Conservation (phyloP, 2,329 filamentous ascomycete genomes). For the Fusarium sulawesiense region DNA sequence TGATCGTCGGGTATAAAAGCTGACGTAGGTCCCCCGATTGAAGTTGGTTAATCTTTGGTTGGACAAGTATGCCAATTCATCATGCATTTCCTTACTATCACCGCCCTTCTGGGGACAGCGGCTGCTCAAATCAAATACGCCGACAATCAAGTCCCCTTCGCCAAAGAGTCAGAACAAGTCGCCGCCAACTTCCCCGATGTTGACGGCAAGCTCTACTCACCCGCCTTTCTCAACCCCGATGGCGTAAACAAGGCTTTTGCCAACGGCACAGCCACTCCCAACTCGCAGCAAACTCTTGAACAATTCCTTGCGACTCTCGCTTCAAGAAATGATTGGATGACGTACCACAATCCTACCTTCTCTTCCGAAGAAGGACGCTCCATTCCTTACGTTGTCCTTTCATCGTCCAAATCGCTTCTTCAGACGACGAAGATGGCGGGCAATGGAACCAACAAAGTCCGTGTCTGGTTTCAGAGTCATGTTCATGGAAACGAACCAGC, state of each 20-base stretch:
- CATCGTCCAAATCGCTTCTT: neutral
- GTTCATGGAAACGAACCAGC: slow-evolving; percentile 51
- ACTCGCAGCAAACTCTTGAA: slow-evolving; percentile 8
- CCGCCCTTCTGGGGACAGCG: neutral
- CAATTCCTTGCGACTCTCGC: slow-evolving; percentile 14
- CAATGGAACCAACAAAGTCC: slow-evolving; percentile 41
- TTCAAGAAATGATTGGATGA: slow-evolving; percentile 31
- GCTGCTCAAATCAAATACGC: slow-evolving; percentile 21
- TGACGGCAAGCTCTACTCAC: slow-evolving; percentile 26
- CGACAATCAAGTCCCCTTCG: slow-evolving; percentile 8
- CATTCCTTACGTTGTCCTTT: slow-evolving; percentile 32
- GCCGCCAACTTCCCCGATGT: slow-evolving; percentile 29
- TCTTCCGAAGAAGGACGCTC: slow-evolving; percentile 29
- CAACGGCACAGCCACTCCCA: slow-evolving; percentile 29
- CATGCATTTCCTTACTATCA: neutral
- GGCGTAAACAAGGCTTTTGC: slow-evolving; percentile 3
- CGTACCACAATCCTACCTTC: slow-evolving; percentile 23
- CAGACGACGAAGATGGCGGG: neutral
- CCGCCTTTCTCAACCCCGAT: slow-evolving; percentile 17
- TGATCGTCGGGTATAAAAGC: neutral
- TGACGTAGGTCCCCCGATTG: neutral
- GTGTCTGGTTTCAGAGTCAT: slow-evolving; percentile 49
- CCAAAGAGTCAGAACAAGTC: slow-evolving; percentile 1
- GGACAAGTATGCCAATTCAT: neutral
- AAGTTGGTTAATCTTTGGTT: too few relatives aligned